Evolutionary conservation across 2,329 filamentous ascomycete genomes (phyloP).

Genomic region (Colletotrichum tropicale): DNA sequence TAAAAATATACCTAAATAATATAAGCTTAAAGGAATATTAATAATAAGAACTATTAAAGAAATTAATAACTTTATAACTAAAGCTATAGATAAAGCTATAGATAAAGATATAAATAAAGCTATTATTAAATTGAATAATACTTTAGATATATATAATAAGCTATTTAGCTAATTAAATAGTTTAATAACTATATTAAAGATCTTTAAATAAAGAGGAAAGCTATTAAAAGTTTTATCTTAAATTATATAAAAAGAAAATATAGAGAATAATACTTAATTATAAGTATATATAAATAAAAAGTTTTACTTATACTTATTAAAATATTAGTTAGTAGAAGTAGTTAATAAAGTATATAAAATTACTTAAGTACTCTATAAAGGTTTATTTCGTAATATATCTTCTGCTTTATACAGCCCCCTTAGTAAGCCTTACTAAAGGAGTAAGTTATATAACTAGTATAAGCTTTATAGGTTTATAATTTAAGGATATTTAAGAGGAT

Average conservation of each 20-base stretch:
- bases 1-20: no score
- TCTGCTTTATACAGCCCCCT: no score
- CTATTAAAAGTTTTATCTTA: neutral
- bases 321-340: accelerated
- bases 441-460: no score
- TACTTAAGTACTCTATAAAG: no score
- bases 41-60: no score
- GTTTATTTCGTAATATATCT: no score
- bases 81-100: neutral
- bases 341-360: neutral
- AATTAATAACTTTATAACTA: no score
- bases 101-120: neutral
- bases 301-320: neutral
- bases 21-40: no score
- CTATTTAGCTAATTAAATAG: neutral
- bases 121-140: neutral
- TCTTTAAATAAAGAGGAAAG: neutral
- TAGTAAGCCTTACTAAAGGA: no score
- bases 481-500: no score
- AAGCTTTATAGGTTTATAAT: no score
- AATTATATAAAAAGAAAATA: neutral
- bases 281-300: neutral
- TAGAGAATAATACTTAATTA: neutral
- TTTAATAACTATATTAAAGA: neutral
- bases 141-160: neutral